Base-by-base conservation (phyloP, 257 asterid genomes). In the Primulina eburnea region DNA sequence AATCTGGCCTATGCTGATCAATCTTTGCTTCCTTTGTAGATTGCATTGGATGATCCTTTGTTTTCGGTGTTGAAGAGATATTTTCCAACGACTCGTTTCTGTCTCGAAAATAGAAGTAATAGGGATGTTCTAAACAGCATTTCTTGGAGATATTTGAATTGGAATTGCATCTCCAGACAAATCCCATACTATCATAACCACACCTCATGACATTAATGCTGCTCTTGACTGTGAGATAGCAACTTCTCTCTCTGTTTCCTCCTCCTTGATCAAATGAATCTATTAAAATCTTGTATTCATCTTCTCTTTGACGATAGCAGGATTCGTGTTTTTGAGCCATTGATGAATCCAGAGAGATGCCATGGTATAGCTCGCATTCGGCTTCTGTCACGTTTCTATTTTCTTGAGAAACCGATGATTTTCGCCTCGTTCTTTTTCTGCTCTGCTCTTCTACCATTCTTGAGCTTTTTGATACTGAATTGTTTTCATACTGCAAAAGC, bases 311-410 rank as follows among this genome's bases (percentile, higher is more conserved):
- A 33, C 75, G 33, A 47, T 55, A 47, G 18, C 4, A 71, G 18
- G 67, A 47, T 59, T 80, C 71, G 37, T 9, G 57, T 29, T 69
- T 78, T 10, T 35, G 33, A 66, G 77, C 67, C 6, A 79, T 72
- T 14, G 77, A 78, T 4, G 37, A 60, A 56, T 72, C 71, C 18
- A 0, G n/a, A 3, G 71, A 66, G 17, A 62, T 77, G 5, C 89
- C 85, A n/a, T 85, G 82, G 71, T 87, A 88, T 8, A 70, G 71
- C 4, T 74, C 77, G 40, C 80, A 77, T 67, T 82, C 86, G 16
- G 52, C 24, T 34, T 82, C 89, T 20, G 61, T 60, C 17, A 76
- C 16, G 12, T 20, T 47, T 29, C 67, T 50, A 4, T 65, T 75
- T 55, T 75, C 85, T 29, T 11, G 73, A 18, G 79, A 68, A 34